Percentiles rank a stretch among this genome's conserved stretches.
Conservation (phyloP, 192 early-diverging fungal species). For the Umbelopsis isabellina region DNA sequence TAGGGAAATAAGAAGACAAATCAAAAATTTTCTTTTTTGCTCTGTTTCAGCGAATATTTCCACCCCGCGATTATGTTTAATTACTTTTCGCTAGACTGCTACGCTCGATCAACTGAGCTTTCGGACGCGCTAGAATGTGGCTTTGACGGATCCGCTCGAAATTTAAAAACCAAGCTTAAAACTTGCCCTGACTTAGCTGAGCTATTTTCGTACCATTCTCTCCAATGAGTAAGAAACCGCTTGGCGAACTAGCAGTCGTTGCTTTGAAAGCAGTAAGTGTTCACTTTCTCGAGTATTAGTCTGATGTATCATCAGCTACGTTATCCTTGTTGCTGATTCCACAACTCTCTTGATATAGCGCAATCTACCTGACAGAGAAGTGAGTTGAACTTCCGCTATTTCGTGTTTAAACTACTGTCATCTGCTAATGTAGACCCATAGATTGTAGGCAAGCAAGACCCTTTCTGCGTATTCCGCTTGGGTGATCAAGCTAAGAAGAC, state of each 20-base stretch:
- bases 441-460: slow-evolving; percentile 59
- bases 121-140: too few relatives aligned
- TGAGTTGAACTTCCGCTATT: slow-evolving; percentile 3
- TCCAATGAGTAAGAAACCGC: slow-evolving; percentile 32
- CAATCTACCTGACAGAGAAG: slow-evolving; percentile 45
- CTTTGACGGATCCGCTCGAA: too few relatives aligned
- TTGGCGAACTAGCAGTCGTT: slow-evolving; percentile 45
- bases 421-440: not conserved
- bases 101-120: too few relatives aligned
- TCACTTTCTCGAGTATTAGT: not conserved
- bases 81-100: too few relatives aligned
- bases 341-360: slow-evolving; percentile 25
- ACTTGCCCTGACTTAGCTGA: not conserved
- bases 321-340: not conserved
- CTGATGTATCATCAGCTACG: not conserved
- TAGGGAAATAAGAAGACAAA: not conserved
- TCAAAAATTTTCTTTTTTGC: too few relatives aligned
- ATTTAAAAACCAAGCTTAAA: too few relatives aligned
- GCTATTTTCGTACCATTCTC: not conserved
- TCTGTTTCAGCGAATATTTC: too few relatives aligned
- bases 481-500: slow-evolving; percentile 48
- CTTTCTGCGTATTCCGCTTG: slow-evolving; percentile 54
- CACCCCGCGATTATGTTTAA: too few relatives aligned
- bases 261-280: slow-evolving; percentile 44
- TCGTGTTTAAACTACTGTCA: not conserved